A percentile compares a stretch with the other conserved stretches of the same genome.
phyloP scores from a whole-genome alignment of 2,329 filamentous ascomycete species.

The Ramularia collo-cygni region DNA sequence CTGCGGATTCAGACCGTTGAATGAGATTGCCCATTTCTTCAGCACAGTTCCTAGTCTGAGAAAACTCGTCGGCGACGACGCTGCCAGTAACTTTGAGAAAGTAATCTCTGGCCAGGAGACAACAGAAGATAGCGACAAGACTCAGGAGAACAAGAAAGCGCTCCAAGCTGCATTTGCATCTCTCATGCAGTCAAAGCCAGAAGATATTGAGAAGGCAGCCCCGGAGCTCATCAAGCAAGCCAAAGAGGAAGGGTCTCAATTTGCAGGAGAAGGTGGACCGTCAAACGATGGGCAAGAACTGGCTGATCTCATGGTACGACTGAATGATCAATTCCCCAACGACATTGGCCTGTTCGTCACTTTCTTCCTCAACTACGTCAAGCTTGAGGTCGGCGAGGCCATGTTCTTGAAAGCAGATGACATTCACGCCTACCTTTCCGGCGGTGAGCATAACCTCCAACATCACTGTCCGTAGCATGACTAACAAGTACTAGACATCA shows the following conservation, averaged over 20 bases:
- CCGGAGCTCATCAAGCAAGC: slow-evolving; percentile 66
- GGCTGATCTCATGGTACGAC: slow-evolving; percentile 66
- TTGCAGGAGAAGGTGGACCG: slow-evolving; percentile 65
- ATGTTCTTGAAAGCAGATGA: slow-evolving; percentile 96
- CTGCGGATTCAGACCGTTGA: slow-evolving; percentile 85
- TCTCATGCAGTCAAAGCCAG: slow-evolving; percentile 70
- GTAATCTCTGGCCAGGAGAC: slow-evolving; percentile 48
- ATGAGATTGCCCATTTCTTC: slow-evolving; percentile 81
- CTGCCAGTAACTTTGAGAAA: slow-evolving; percentile 39
- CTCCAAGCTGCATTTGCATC: slow-evolving; percentile 68
- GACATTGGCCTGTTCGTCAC: slow-evolving; percentile 93
- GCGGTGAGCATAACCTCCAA: slow-evolving; percentile 33
- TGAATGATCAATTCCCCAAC: slow-evolving; percentile 75
- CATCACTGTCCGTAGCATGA: background rate
- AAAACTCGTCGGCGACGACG: slow-evolving; percentile 42
- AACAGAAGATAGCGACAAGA: slow-evolving; percentile 39
- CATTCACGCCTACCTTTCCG: slow-evolving; percentile 89
- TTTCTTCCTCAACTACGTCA: slow-evolving; percentile 96
- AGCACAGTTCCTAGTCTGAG: slow-evolving; percentile 51
- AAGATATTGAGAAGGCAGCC: slow-evolving; percentile 58
- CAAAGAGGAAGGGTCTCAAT: slow-evolving; percentile 59
- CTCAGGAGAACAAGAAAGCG: slow-evolving; percentile 63
- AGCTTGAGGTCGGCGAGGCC: slow-evolving; percentile 79
- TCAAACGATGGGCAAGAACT: slow-evolving; percentile 64
- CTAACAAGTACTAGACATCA: slow-evolving; percentile 57